phyloP scores from a whole-genome alignment of 2,329 filamentous ascomycete genomes.

The Hypoxylon sp. region DNA sequence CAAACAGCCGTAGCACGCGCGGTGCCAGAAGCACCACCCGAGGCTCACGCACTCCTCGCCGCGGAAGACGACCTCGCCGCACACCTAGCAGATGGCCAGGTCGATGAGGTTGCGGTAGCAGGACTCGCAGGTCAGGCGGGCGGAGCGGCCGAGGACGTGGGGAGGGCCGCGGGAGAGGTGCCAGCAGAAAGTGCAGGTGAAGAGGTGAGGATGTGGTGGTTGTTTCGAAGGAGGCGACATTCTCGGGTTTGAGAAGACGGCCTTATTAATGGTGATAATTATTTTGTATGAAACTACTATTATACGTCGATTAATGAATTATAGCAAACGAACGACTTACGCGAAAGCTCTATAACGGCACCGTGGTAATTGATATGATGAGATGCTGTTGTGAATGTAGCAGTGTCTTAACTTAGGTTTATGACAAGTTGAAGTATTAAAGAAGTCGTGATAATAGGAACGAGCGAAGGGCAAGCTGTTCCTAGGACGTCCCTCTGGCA shows the following conservation, averaged over 20 bases:
- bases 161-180: conserved; percentile 57
- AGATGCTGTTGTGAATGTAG: neutral
- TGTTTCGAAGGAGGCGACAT: conserved; percentile 18
- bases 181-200: conserved; percentile 72
- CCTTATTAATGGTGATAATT: conserved; percentile 10
- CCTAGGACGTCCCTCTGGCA: neutral
- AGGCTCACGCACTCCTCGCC: conserved; percentile 70
- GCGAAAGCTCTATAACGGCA: neutral
- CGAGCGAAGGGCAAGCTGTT: neutral
- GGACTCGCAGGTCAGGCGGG: conserved; percentile 64
- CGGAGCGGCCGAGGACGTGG: conserved; percentile 61
- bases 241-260: neutral
- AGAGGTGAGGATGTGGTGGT: conserved; percentile 51
- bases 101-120: conserved; percentile 66
- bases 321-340: conserved; percentile 4
- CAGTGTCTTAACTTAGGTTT: conserved; percentile 16
- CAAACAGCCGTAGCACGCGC: conserved; percentile 69
- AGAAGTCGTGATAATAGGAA: neutral
- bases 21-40: conserved; percentile 74
- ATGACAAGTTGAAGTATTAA: neutral
- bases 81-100: conserved; percentile 71
- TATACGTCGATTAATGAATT: neutral
- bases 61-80: conserved; percentile 68
- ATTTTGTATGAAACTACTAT: neutral
- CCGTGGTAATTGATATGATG: neutral